These are phyloP conservation scores for Rhodocollybia butyracea DNA, from an alignment of 768 basidiomycete genomes.

Conservation along the genomic window DNA sequence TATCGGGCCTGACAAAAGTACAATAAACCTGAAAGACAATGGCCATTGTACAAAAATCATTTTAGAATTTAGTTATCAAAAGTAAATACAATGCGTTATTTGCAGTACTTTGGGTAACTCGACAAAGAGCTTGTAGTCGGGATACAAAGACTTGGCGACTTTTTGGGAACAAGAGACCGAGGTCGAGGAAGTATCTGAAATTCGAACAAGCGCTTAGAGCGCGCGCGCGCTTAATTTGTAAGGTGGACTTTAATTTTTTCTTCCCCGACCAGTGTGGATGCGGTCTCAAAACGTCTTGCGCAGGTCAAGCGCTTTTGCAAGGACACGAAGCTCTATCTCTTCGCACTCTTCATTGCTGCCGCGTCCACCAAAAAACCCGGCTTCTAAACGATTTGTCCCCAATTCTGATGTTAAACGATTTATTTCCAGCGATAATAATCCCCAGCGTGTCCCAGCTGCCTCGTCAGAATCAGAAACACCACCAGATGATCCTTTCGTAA, in stretches of 20 bases:
- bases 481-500: background rate
- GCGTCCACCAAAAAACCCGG: background rate
- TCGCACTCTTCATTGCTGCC: background rate
- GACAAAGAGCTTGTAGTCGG: no score
- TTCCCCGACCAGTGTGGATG: background rate
- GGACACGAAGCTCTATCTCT: background rate
- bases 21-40: slow-evolving; percentile 5
- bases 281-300: slow-evolving; percentile 6
- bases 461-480: background rate
- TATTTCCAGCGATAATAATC: background rate
- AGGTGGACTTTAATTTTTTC: background rate
- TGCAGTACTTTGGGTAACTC: background rate
- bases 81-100: background rate
- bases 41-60: background rate
- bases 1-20: background rate
- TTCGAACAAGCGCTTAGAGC: background rate
- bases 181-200: no score
- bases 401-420: background rate
- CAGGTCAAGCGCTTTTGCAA: slow-evolving; percentile 1
- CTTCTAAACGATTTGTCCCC: background rate
- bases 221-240: background rate
- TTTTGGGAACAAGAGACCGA: background rate
- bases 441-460: background rate
- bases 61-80: background rate
- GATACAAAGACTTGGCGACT: background rate